Evolutionary conservation across 495 filamentous ascomycete species (phyloP).

Genomic region (Xylaria acuta): DNA sequence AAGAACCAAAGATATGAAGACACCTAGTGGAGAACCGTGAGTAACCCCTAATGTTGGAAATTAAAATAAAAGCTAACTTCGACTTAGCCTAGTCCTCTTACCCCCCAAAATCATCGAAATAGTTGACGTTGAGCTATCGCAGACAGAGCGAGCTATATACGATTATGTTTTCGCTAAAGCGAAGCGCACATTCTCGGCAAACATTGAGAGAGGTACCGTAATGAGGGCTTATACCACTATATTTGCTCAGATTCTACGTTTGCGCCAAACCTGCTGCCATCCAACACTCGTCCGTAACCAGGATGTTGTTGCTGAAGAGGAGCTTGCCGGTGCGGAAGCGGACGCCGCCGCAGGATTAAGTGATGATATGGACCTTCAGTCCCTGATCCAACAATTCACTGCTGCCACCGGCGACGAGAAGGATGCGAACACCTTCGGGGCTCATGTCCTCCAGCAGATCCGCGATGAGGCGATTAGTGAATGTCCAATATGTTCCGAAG

Average conservation of each 20-base stretch:
- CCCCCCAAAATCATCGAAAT: conserved; percentile 83
- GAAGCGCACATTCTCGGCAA: conserved; percentile 81
- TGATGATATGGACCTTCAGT: conserved; percentile 95
- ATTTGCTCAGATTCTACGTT: conserved; percentile 93
- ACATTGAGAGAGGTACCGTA: conserved; percentile 88
- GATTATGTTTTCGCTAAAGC: conserved; percentile 84
- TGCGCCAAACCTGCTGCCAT: conserved; percentile 95
- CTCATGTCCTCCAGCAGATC: conserved; percentile 88
- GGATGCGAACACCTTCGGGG: conserved; percentile 74
- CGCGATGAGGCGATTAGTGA: conserved; percentile 85
- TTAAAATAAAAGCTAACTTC: conserved; percentile 23
- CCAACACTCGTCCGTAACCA: conserved; percentile 86
- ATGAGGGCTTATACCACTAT: conserved; percentile 95
- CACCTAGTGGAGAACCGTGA: conserved; percentile 78
- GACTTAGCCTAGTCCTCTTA: conserved; percentile 71
- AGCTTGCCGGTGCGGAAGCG: conserved; percentile 78
- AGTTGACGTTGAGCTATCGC: conserved; percentile 82
- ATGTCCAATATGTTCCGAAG: conserved; percentile 93
- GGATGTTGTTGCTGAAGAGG: conserved; percentile 83
- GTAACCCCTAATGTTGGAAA: conserved; percentile 1
- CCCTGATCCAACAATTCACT: conserved; percentile 83
- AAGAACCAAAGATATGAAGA: conserved; percentile 97
- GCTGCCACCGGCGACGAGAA: conserved; percentile 69
- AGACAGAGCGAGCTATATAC: conserved; percentile 87
- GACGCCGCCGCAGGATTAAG: conserved; percentile 80